These are phyloP conservation scores for Kluyveromyces wickerhamii DNA, from an alignment of 805 yeast species.

Conservation along the genomic window DNA sequence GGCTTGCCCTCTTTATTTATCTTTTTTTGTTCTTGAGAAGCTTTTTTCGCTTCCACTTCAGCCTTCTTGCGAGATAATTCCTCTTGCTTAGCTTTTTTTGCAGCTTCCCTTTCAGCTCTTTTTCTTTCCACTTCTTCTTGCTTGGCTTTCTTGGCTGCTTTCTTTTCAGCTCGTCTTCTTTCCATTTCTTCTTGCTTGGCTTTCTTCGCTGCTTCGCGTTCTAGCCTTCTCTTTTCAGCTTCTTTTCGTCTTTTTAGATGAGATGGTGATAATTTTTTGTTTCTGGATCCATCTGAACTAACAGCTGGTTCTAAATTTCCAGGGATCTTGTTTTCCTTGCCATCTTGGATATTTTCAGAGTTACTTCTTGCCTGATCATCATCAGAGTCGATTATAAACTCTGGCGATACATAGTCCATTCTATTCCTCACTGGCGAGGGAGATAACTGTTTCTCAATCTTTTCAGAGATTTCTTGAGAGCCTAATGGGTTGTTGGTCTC, in stretches of 20 bases:
- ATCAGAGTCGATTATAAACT: constrained; percentile 10
- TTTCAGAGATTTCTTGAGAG: not conserved
- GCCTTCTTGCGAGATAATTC: constrained; percentile 8
- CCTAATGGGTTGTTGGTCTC: not conserved
- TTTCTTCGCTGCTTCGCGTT: constrained; percentile 11
- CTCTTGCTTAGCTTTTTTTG: constrained; percentile 8
- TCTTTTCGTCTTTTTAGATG: constrained; percentile 10
- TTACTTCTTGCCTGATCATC: not conserved
- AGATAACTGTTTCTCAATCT: constrained; percentile 3
- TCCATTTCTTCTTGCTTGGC: constrained; percentile 10
- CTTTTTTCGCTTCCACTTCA: constrained; percentile 6
- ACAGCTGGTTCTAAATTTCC: not conserved
- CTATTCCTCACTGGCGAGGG: constrained; percentile 8
- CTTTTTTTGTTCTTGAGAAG: not conserved
- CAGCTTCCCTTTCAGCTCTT: constrained; percentile 10
- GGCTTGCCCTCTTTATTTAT: too few relatives aligned
- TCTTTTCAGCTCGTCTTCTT: constrained; percentile 9
- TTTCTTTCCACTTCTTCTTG: constrained; percentile 7
- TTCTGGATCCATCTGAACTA: not conserved
- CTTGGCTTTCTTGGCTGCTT: constrained; percentile 9
- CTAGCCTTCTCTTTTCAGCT: constrained; percentile 11
- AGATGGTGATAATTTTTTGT: constrained; percentile 8
- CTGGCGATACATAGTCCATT: constrained; percentile 9
- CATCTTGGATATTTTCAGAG: not conserved
- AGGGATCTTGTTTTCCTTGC: not conserved